phyloP scores from a whole-genome alignment of 1,284 basidiomycete genomes.

The Coniferiporia sulphurascens region DNA sequence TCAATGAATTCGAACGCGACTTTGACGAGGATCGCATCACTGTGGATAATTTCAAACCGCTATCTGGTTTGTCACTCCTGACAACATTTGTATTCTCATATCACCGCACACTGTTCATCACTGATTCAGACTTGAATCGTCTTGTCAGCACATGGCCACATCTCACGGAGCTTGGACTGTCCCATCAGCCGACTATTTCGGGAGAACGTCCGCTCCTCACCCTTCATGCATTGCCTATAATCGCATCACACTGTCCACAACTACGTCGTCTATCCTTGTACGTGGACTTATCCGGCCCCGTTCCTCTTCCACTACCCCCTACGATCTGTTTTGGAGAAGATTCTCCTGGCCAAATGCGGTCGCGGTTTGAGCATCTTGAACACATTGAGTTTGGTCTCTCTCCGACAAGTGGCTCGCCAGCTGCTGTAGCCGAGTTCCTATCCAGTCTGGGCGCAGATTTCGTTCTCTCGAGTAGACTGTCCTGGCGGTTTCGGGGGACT shows the following conservation, averaged over 20 bases:
- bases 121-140: conserved; percentile 42
- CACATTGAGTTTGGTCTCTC: not conserved
- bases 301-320: not conserved
- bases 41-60: not conserved
- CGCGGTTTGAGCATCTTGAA: not conserved
- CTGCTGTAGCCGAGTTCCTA: not conserved
- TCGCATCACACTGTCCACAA: conserved; percentile 49
- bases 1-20: not conserved
- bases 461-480: not conserved
- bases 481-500: not conserved
- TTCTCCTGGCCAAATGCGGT: not conserved
- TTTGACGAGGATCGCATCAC: not conserved
- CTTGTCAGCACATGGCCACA: conserved; percentile 45
- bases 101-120: conserved; percentile 44
- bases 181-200: conserved; percentile 43
- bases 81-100: conserved; percentile 47
- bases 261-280: conserved; percentile 49
- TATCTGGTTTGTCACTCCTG: conserved; percentile 24
- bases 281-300: conserved; percentile 27
- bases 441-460: not conserved
- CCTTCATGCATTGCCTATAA: conserved; percentile 45
- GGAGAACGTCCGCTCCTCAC: conserved; percentile 37
- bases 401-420: not conserved
- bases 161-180: conserved; percentile 43
- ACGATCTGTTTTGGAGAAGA: not conserved